Evolutionary conservation across 1,284 basidiomycete species (phyloP).

Genomic region (Wallemia mellicola): DNA sequence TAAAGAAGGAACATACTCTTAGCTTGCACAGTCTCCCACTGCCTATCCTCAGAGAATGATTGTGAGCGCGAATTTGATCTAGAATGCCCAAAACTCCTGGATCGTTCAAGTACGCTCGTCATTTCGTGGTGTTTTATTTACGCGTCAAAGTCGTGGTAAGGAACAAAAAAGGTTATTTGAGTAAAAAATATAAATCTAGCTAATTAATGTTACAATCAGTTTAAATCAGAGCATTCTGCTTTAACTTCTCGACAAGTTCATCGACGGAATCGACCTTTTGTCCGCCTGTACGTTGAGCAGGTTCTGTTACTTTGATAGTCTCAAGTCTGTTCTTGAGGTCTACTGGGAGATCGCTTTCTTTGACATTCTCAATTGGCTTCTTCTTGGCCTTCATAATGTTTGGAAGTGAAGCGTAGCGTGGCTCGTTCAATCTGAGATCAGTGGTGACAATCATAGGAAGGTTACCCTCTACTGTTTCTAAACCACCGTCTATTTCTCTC

Average conservation of each 20-base stretch:
- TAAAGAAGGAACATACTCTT: constrained; percentile 15
- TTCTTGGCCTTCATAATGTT: constrained; percentile 99
- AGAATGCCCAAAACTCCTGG: background rate
- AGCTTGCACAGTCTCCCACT: constrained; percentile 1
- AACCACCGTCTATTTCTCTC: constrained; percentile 81
- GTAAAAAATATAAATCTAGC: background rate
- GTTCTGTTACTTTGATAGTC: constrained; percentile 68
- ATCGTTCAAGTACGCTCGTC: background rate
- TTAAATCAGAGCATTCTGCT: constrained; percentile 48
- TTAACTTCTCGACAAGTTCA: constrained; percentile 65
- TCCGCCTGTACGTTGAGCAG: constrained; percentile 68
- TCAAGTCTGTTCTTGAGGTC: constrained; percentile 54
- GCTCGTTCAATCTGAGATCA: constrained; percentile 65
- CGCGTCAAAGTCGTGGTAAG: background rate
- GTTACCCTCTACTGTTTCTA: constrained; percentile 48
- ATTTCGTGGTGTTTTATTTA: background rate
- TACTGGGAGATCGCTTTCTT: constrained; percentile 49
- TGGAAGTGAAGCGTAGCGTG: constrained; percentile 72
- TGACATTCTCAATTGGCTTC: constrained; percentile 71
- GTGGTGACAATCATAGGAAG: constrained; percentile 76
- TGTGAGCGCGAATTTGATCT: background rate
- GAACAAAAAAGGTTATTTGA: background rate
- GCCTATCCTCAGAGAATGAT: background rate
- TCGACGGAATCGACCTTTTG: constrained; percentile 68
- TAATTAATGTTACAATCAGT: background rate